phyloP scores from a whole-genome alignment of 2,329 filamentous ascomycete species.

The Colletotrichum gigasporum region DNA sequence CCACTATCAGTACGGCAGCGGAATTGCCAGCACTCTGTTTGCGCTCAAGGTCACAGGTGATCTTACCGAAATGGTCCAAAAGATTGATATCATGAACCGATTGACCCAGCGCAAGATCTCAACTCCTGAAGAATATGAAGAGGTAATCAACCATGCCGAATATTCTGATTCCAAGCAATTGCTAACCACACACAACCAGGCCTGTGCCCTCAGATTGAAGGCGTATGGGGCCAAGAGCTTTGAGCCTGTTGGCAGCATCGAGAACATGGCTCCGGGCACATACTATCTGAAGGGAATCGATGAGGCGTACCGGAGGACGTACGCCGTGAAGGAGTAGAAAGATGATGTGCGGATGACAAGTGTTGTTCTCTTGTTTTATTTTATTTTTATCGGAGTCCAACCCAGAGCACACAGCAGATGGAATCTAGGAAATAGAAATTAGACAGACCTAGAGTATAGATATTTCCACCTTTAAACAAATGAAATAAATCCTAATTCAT shows the following conservation, averaged over 20 bases:
- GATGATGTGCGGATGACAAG: neutral
- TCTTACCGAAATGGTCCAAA: constrained; percentile 7
- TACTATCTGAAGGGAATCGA: constrained; percentile 1
- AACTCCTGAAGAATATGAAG: constrained; percentile 3
- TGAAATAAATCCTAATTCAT: neutral
- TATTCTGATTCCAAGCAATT: accelerated
- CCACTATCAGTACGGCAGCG: neutral
- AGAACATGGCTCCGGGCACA: neutral
- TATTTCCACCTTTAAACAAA: neutral
- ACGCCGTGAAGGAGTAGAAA: neutral
- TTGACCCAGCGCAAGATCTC: constrained; percentile 5
- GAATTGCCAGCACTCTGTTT: constrained; percentile 14
- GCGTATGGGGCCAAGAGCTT: constrained; percentile 6
- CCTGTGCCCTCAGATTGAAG: constrained; percentile 7
- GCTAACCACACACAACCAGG: neutral
- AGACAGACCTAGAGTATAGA: neutral
- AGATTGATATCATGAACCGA: constrained; percentile 12
- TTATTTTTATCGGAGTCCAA: neutral
- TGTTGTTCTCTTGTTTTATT: accelerated
- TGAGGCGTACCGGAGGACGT: neutral
- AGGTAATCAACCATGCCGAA: neutral
- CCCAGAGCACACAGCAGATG: neutral
- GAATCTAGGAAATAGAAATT: neutral
- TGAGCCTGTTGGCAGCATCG: constrained; percentile 1
- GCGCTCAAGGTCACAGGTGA: constrained; percentile 17